These are phyloP conservation scores for Sporothrix brasiliensis DNA, from an alignment of 2,329 filamentous ascomycete genomes.

Conservation along the genomic window DNA sequence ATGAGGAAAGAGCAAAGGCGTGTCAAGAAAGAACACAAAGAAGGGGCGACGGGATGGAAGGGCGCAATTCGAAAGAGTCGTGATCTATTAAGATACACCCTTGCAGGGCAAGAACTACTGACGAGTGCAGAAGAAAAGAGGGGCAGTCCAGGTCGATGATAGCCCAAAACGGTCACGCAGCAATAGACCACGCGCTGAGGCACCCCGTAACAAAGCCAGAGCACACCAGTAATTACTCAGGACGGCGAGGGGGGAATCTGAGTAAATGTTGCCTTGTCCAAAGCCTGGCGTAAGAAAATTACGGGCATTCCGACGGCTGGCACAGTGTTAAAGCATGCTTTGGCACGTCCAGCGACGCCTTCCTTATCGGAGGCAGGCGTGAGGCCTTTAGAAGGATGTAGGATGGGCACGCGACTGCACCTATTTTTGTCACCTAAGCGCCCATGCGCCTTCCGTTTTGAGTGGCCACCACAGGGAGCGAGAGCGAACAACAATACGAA, in stretches of 20 bases:
- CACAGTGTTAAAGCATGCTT: not conserved
- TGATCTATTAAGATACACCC: not conserved
- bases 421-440: slow-evolving; percentile 27
- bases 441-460: slow-evolving; percentile 13
- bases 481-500: not conserved
- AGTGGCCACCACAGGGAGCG: not conserved
- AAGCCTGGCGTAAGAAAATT: not conserved
- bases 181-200: not conserved
- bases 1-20: slow-evolving; percentile 12
- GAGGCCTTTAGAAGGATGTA: not conserved
- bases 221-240: not conserved
- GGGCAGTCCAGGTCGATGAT: not conserved
- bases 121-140: not conserved
- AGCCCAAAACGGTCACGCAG: slow-evolving; percentile 17
- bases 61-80: not conserved
- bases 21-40: not conserved
- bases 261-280: too few relatives aligned
- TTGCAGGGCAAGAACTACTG: slow-evolving; percentile 7
- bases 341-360: not conserved
- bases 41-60: slow-evolving; percentile 1
- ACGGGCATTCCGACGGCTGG: not conserved
- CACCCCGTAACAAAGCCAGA: too few relatives aligned
- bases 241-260: too few relatives aligned
- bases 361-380: slow-evolving; percentile 8
- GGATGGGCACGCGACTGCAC: slow-evolving; percentile 27